Conservation (phyloP, 495 filamentous ascomycete genomes). For the Lichina pygmaea region DNA sequence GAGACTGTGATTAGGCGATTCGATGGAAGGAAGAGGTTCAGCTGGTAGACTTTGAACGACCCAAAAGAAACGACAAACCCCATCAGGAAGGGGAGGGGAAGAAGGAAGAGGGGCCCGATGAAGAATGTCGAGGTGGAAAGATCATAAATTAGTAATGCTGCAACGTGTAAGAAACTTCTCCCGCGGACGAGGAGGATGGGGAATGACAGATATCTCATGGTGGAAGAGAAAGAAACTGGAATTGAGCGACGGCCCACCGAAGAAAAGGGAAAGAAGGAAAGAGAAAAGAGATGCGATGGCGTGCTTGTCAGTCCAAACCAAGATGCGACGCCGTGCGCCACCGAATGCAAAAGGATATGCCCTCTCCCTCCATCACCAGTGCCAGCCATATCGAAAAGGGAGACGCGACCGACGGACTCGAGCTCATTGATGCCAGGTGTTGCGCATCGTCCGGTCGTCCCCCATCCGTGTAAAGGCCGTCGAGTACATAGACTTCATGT, state of each 20-base stretch:
- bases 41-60: too few species aligned
- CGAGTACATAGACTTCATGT: conserved; percentile 89
- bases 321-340: too few species aligned
- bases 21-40: too few species aligned
- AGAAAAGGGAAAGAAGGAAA: background rate
- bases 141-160: background rate
- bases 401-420: background rate
- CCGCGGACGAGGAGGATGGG: background rate
- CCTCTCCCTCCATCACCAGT: too few species aligned
- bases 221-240: background rate
- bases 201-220: background rate
- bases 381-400: background rate
- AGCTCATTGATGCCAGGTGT: background rate
- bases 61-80: background rate
- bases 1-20: background rate
- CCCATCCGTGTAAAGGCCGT: conserved; percentile 18
- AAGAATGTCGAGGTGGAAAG: background rate
- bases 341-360: too few species aligned
- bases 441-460: background rate
- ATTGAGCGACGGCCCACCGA: background rate
- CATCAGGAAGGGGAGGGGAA: background rate
- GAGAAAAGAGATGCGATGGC: background rate
- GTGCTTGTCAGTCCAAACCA: too few species aligned
- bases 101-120: background rate
- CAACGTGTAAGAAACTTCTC: too few species aligned